Evolutionary conservation across 2,329 filamentous ascomycete species (phyloP), one percentile per base, ranked within the genome.

Genomic region (Pleoardoris graminearum): DNA sequence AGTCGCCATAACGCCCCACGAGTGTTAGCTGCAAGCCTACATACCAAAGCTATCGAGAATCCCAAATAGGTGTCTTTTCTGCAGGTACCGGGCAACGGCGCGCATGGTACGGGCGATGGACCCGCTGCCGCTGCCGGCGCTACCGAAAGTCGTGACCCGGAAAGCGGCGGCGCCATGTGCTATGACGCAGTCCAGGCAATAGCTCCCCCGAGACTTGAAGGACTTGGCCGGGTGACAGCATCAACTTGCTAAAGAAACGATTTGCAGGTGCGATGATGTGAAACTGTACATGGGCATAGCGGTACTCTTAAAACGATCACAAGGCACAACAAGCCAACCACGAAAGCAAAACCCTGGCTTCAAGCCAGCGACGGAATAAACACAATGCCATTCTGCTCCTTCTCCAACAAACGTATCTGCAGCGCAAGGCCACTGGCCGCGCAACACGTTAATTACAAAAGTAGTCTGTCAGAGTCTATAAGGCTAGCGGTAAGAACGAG

Each of bases 361-460:
- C 4, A 17, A 36, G n/a, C 33, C 33, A 17, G 33, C 7, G 19
- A 17, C 22, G 19, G 17, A 27, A 39, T 54, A 36, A 37, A 46
- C 46, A 39, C n/a, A 35, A 51, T 57, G n/a, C 45, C 49, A 56
- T 53, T 52, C 51, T 37, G 30, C 37, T 55, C 33, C 36, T 38
- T 17, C 36, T 49, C 32, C 33, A 41, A 49, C 44, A 54, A 59
- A 61, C 51, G 49, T 61, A 59, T 51, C 35, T 41, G 25, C 36
- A 37, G 45, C 50, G 44, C 22, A 7, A 7, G 25, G 59, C 54
- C 55, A 23, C 59, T 48, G 53, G 57, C 59, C 48, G 11, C 49
- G 53, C 46, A 50, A 8, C 42, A 51, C 54, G 23, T 56, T 22
- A 57, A 61, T 61, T 61, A 61, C 59, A 61, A 61, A 46, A 51